Evolutionary conservation across 208 protist species (phyloP), one percentile per base, ranked within the genome.

Genomic region (Leishmania guyanensis): DNA sequence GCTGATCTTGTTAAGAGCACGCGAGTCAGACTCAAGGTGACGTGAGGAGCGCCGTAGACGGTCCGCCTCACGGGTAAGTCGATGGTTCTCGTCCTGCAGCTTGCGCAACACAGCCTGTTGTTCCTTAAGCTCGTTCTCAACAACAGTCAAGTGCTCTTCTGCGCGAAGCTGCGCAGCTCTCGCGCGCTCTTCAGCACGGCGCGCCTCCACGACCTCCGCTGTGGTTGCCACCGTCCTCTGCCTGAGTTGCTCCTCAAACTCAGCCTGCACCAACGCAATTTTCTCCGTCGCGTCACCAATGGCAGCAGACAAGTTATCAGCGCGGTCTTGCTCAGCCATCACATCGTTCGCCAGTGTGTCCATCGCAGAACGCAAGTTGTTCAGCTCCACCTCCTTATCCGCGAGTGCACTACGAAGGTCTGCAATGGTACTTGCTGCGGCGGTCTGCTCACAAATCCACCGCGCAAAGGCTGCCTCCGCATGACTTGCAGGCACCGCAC

Each of bases 231-330:
- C 74, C 22, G 62, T 66, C 17, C 75, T 82, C 48, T 86, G 62
- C 17, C 50, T 66, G 16, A 86, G 82, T 69, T 92, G 86, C 8
- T 84, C 79, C 36, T 93, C 90, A 84, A 90, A 92, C 75, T 89
- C 87, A 4, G 73, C 81, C 69, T 90, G 81, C 0, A 82, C 75
- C 26, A 62, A 51, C 20, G 64, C 76, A 22, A 90, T 36, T 39
- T 84, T 78, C 26, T 75, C 68, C 50, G 86, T 84, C 46, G 89
- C 50, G 48, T 87, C 60, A 43, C 50, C 65, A 53, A 90, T 84
- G 22, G 77, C 78, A 5, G 77, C 60, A 48, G 86, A 80, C 33
- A 91, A 68, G 62, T 65, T 46, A 20, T 80, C 78, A 1, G 79
- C 62, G 16, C 81, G 87, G 43, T 83, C 77, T 33, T 46, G 54